These are phyloP conservation scores for Naganishia vishniacii DNA, from an alignment of 768 basidiomycete species.

Conservation along the genomic window DNA sequence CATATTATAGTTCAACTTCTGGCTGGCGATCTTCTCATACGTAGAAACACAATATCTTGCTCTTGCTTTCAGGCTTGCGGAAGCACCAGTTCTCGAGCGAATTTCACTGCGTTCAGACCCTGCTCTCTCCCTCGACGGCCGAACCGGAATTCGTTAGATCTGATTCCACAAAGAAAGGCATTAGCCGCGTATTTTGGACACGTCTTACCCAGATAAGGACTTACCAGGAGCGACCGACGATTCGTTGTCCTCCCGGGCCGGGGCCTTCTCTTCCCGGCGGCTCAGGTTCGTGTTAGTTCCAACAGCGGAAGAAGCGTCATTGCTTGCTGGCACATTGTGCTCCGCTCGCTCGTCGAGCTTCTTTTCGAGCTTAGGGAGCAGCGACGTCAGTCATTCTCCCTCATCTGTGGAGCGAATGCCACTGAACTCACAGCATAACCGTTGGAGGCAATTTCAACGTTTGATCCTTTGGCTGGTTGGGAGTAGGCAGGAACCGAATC, in stretches of 20 bases:
- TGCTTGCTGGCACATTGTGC: conserved; percentile 33
- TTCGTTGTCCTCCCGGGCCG: conserved; percentile 55
- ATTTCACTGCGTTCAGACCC: too few species aligned
- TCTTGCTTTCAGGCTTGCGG: too few species aligned
- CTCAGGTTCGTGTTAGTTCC: conserved; percentile 54
- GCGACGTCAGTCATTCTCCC: conserved; percentile 11
- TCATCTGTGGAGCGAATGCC: neutral
- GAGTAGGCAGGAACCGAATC: conserved; percentile 61
- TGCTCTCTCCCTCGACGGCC: too few species aligned
- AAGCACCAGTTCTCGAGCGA: too few species aligned
- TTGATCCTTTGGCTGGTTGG: conserved; percentile 51
- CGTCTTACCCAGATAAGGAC: too few species aligned
- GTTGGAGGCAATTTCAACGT: conserved; percentile 53
- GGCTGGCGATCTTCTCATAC: too few species aligned
- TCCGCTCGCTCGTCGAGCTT: conserved; percentile 42
- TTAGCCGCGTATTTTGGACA: too few species aligned
- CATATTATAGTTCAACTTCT: too few species aligned
- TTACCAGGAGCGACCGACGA: conserved; percentile 9
- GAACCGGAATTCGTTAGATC: too few species aligned
- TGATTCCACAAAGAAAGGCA: too few species aligned
- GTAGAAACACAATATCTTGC: too few species aligned
- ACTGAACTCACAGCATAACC: conserved; percentile 61
- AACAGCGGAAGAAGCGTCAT: conserved; percentile 42
- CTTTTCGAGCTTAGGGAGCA: conserved; percentile 54
- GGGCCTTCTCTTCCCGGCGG: conserved; percentile 69